A percentile compares a stretch with the other conserved stretches of the same genome.
Conservation (phyloP, 495 filamentous ascomycete species). For the Aspergillus asperescens region DNA sequence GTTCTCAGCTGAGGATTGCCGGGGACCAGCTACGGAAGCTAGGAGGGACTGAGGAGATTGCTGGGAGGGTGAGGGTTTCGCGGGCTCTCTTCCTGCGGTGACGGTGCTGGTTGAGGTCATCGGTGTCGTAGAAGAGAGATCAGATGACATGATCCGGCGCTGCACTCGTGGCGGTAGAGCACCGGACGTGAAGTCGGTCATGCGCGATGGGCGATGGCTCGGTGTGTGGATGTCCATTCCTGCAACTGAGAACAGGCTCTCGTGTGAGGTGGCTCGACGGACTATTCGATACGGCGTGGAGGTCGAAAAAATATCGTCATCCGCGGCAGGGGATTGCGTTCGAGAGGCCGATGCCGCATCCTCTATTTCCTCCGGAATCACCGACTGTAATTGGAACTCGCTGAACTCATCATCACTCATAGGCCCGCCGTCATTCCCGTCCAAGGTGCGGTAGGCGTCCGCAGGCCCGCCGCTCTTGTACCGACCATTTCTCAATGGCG, state of each 20-base stretch:
- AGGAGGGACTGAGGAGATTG: constrained; percentile 35
- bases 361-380: constrained; percentile 43
- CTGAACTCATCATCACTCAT: constrained; percentile 26
- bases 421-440: constrained; percentile 15
- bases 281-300: constrained; percentile 23
- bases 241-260: constrained; percentile 47
- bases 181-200: constrained; percentile 29
- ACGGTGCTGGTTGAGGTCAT: constrained; percentile 43
- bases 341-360: constrained; percentile 22
- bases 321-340: constrained; percentile 3
- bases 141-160: constrained; percentile 35
- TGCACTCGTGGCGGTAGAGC: constrained; percentile 26
- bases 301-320: constrained; percentile 24
- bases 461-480: constrained; percentile 47
- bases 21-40: constrained; percentile 36
- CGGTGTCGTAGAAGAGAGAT: constrained; percentile 36
- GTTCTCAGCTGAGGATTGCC: constrained; percentile 12
- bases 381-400: constrained; percentile 22
- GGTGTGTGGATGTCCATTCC: constrained; percentile 49
- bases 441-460: constrained; percentile 10
- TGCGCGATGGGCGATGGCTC: constrained; percentile 31
- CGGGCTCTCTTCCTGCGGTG: constrained; percentile 31
- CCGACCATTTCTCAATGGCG: constrained; percentile 34
- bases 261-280: constrained; percentile 44
- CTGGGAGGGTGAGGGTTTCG: constrained; percentile 17